Conservation (phyloP, 257 asterid species). For the Gynochthodes officinalis region DNA sequence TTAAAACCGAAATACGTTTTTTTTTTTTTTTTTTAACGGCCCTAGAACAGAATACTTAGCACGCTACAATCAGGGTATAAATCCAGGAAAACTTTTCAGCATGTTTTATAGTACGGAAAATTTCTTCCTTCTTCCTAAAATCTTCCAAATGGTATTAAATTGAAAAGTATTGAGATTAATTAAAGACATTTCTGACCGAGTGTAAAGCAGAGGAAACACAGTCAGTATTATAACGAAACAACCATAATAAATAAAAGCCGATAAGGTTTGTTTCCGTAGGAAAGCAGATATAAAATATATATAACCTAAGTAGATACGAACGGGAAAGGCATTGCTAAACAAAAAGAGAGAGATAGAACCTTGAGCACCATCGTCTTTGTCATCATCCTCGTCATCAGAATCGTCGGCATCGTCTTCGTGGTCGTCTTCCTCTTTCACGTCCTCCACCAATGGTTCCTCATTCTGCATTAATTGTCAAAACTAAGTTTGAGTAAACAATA, state of each 20-base stretch:
- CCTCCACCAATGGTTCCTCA: constrained; percentile 77
- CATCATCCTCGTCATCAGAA: constrained; percentile 75
- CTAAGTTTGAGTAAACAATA: neutral
- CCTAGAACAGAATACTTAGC: too few species aligned
- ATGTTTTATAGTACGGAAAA: too few species aligned
- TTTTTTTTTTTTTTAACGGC: too few species aligned
- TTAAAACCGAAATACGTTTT: too few species aligned
- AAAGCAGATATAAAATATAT: too few species aligned
- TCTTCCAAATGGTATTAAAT: too few species aligned
- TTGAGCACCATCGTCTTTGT: constrained; percentile 50
- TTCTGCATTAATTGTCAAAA: constrained; percentile 8
- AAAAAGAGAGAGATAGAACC: constrained; percentile 26
- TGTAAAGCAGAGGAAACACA: too few species aligned
- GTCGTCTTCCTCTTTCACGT: constrained; percentile 75
- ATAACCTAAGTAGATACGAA: neutral
- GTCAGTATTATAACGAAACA: too few species aligned
- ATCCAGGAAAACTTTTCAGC: neutral
- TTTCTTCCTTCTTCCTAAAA: neutral
- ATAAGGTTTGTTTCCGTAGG: too few species aligned
- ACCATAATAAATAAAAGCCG: too few species aligned
- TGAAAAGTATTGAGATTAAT: neutral
- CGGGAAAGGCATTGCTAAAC: neutral
- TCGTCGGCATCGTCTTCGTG: constrained; percentile 62
- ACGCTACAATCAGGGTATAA: neutral
- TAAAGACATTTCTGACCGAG: neutral